These are phyloP conservation scores for Glaciozyma martinii DNA, from an alignment of 768 basidiomycete species.

Conservation along the genomic window DNA sequence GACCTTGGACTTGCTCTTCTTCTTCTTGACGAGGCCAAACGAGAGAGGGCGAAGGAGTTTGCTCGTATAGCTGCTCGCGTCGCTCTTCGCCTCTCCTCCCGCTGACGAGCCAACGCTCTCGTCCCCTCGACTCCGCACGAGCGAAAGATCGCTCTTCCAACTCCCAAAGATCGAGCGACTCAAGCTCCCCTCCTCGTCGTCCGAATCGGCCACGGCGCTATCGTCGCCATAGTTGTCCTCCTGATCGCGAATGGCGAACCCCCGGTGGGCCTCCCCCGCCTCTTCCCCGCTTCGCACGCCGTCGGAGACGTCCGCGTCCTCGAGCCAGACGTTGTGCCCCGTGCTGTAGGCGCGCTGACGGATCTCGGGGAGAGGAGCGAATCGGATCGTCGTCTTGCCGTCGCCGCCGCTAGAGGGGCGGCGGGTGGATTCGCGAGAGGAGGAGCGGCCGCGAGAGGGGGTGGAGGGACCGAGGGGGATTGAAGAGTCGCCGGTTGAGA, in stretches of 20 bases:
- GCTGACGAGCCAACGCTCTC: not conserved
- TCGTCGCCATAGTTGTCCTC: not conserved
- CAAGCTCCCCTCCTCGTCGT: not conserved
- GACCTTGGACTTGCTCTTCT: not conserved
- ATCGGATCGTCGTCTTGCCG: conserved; percentile 10
- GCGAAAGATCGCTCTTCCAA: conserved; percentile 5
- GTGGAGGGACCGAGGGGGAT: not conserved
- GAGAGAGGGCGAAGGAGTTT: not conserved
- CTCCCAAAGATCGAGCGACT: not conserved
- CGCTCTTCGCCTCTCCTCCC: not conserved
- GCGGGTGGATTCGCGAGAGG: not conserved
- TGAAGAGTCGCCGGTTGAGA: not conserved
- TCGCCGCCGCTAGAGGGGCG: not conserved
- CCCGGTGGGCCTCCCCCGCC: not conserved
- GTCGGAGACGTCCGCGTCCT: conserved; percentile 6
- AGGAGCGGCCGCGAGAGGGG: not conserved
- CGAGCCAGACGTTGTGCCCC: conserved; percentile 27
- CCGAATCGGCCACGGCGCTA: not conserved
- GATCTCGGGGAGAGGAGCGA: conserved; percentile 28
- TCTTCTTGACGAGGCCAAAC: not conserved
- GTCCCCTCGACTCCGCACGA: not conserved
- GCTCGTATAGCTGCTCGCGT: conserved; percentile 2
- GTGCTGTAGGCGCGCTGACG: conserved; percentile 25
- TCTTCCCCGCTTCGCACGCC: not conserved
- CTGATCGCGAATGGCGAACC: not conserved